These are phyloP conservation scores for Amanita jacksonii DNA, from an alignment of 768 basidiomycete species.

Conservation along the genomic window DNA sequence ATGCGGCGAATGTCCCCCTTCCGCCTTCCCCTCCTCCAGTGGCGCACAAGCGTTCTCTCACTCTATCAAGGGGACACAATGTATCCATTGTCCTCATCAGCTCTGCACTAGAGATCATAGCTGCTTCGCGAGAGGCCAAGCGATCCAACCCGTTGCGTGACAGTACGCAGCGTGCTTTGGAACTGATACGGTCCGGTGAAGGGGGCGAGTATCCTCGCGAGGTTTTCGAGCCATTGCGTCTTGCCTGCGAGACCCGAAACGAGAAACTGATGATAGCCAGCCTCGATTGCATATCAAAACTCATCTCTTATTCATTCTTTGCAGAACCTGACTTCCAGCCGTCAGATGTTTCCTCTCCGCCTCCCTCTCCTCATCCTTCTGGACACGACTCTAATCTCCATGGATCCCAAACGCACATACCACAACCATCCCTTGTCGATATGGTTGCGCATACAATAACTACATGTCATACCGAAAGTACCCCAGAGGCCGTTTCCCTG, in stretches of 20 bases:
- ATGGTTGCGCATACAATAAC: constrained; percentile 93
- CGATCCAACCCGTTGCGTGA: constrained; percentile 76
- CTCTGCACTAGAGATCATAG: constrained; percentile 80
- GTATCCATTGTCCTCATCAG: constrained; percentile 77
- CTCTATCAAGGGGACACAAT: constrained; percentile 57
- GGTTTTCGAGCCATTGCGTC: constrained; percentile 90
- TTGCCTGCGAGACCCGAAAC: constrained; percentile 91
- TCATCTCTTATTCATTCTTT: constrained; percentile 97
- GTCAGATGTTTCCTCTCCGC: constrained; percentile 55
- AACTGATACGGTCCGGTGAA: constrained; percentile 67
- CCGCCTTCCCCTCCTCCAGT: neutral
- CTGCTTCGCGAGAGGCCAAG: constrained; percentile 81
- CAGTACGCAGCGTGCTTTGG: constrained; percentile 71
- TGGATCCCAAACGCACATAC: constrained; percentile 37
- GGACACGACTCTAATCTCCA: constrained; percentile 31
- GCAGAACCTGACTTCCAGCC: constrained; percentile 44
- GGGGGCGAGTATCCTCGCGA: constrained; percentile 74
- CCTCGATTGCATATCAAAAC: constrained; percentile 94
- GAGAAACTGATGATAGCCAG: constrained; percentile 96
- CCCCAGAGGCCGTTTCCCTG: constrained; percentile 84
- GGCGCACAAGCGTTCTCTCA: constrained; percentile 47
- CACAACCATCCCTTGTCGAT: constrained; percentile 77
- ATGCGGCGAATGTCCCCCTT: constrained; percentile 4
- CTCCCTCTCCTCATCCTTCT: constrained; percentile 55
- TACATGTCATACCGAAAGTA: constrained; percentile 78